These are phyloP conservation scores for Phytopythium sindhum DNA, from an alignment of 352 stramenopile genomes.

Conservation along the genomic window DNA sequence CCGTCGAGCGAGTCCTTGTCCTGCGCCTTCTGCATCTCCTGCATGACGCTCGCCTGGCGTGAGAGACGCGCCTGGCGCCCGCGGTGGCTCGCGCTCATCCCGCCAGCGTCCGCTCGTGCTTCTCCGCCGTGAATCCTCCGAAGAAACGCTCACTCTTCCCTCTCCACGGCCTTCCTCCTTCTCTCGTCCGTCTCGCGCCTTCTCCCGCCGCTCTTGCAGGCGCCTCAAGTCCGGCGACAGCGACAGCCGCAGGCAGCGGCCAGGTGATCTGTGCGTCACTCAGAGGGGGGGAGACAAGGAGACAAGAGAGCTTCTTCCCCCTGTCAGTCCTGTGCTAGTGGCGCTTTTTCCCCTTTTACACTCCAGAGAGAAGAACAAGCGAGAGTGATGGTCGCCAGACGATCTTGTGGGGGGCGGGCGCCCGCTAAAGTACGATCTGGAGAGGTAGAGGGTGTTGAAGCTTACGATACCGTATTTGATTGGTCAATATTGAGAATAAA, in stretches of 20 bases:
- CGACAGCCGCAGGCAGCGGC: background rate
- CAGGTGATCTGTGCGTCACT: no score
- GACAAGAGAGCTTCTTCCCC: background rate
- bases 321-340: background rate
- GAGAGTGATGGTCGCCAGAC: background rate
- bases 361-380: background rate
- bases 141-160: background rate
- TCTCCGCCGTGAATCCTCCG: background rate
- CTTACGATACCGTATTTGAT: background rate
- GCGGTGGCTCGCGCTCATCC: conserved; percentile 23
- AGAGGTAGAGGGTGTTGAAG: background rate
- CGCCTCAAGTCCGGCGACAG: background rate
- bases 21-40: conserved; percentile 75
- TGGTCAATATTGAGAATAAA: background rate
- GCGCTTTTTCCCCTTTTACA: background rate
- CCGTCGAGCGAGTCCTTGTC: conserved; percentile 69
- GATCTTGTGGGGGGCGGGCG: background rate
- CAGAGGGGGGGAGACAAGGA: no score
- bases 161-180: background rate
- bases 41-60: conserved; percentile 73
- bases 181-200: background rate
- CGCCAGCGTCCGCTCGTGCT: background rate
- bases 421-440: background rate
- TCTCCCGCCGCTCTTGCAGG: background rate
- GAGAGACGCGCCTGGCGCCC: conserved; percentile 31